These are phyloP conservation scores for Chaetomium tenue DNA, from an alignment of 495 filamentous ascomycete species.

Conservation along the genomic window DNA sequence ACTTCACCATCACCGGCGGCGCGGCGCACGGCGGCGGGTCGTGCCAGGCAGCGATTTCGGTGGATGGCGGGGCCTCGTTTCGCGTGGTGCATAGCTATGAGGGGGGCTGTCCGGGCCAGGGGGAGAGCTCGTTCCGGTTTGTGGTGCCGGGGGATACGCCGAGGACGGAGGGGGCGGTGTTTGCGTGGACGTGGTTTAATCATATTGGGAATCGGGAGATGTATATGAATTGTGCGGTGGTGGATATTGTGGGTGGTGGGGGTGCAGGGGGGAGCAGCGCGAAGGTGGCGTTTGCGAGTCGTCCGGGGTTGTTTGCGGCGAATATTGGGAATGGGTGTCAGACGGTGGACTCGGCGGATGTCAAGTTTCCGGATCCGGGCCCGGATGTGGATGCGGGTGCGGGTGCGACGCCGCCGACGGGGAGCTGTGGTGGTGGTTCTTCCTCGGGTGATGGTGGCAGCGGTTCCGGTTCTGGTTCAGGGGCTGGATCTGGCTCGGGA, in stretches of 20 bases:
- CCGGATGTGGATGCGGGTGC: conserved; percentile 38
- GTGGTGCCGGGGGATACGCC: conserved; percentile 56
- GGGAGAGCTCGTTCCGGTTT: conserved; percentile 38
- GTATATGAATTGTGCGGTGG: conserved; percentile 86
- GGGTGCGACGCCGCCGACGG: background rate
- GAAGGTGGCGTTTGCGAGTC: conserved; percentile 17
- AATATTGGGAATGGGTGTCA: conserved; percentile 46
- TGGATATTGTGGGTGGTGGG: conserved; percentile 42
- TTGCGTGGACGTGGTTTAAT: conserved; percentile 93
- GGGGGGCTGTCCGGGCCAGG: conserved; percentile 40
- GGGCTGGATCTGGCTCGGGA: background rate
- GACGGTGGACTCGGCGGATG: conserved; percentile 47
- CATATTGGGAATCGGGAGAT: conserved; percentile 78
- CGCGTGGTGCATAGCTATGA: conserved; percentile 44
- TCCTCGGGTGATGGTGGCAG: background rate
- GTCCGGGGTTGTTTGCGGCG: conserved; percentile 50
- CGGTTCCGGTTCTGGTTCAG: background rate
- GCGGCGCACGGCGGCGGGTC: conserved; percentile 61
- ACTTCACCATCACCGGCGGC: conserved; percentile 54
- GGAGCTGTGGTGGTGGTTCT: conserved; percentile 1
- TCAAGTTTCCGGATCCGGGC: conserved; percentile 64
- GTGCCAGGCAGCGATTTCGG: conserved; percentile 63
- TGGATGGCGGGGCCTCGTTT: conserved; percentile 57
- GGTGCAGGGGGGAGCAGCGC: background rate
- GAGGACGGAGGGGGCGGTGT: conserved; percentile 56